phyloP scores from a whole-genome alignment of 345 rosid genomes.

The Populus nigra region DNA sequence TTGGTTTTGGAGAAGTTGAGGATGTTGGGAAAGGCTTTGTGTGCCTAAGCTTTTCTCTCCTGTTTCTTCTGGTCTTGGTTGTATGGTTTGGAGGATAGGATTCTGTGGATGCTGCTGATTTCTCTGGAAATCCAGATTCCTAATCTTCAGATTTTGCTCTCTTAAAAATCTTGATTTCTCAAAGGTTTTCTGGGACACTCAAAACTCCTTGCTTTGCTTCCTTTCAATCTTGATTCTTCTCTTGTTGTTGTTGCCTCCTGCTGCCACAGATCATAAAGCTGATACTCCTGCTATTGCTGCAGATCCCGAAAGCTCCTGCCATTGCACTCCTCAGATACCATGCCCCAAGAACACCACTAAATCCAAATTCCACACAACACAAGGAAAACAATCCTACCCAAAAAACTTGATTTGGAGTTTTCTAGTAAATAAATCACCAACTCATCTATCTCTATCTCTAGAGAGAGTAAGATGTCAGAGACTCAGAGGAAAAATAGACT shows the following conservation, averaged over 20 bases:
- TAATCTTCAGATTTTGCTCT: conserved; percentile 10
- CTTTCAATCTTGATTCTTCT: not conserved
- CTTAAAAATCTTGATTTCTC: not conserved
- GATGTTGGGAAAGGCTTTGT: conserved; percentile 4
- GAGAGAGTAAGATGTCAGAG: conserved; percentile 11
- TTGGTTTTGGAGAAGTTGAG: conserved; percentile 29
- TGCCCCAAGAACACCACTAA: conserved; percentile 33
- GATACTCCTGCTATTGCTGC: conserved; percentile 34
- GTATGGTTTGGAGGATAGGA: conserved; percentile 12
- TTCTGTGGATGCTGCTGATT: conserved; percentile 17
- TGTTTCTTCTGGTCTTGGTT: conserved; percentile 9
- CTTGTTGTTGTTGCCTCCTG: conserved; percentile 32
- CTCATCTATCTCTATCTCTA: conserved; percentile 17
- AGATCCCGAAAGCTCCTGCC: conserved; percentile 50
- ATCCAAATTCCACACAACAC: conserved; percentile 13
- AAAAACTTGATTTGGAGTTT: conserved; percentile 11
- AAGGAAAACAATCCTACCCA: conserved; percentile 8
- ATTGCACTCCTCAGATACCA: conserved; percentile 47
- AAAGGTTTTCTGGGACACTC: not conserved
- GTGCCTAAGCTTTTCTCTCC: conserved; percentile 13
- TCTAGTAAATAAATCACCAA: not conserved
- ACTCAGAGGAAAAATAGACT: conserved; percentile 4
- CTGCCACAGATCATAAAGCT: conserved; percentile 36
- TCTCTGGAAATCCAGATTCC: conserved; percentile 44
- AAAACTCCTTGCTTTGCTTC: conserved; percentile 6